Base-by-base conservation (phyloP, 1,139 yeast genomes). In the Hemisphaericaspora lyxosophila region DNA sequence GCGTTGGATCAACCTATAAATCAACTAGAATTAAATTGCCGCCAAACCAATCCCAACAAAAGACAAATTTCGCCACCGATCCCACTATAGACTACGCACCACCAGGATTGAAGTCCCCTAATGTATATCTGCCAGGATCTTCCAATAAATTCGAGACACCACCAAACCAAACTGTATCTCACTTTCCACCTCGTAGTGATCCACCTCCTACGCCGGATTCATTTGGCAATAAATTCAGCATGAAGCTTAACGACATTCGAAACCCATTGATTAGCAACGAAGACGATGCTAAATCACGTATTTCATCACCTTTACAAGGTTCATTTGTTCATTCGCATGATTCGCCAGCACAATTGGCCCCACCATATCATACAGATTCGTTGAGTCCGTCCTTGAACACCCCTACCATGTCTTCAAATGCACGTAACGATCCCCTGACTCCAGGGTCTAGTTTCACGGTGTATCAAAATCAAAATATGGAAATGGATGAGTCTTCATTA, bases 401-500 rank as follows among this genome's bases (percentile, higher is more conserved):
- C 26, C 45, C 44, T 23, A 33, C 33, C 12, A 24, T 36, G 13
- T 34, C 46, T 28, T 18, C 38, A 3, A 29, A 20, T 23, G 34
- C 41, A 14, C 14, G 40, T 11, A 36, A 38, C 24, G 14, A 25
- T 25, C 48, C 48, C 3, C 52, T 38, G 41, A 53, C 49, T 31
- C 50, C 50, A 4, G 50, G 49, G 4, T 46, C 50, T 3, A 45
- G 48, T 31, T 64, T 60, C 47, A 57, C 55, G 25, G 61, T 62
- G 3, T 41, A 60, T 15, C 52, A 51, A 4, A 50, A 62, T 1
- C 58, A 60, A 2, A 54, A 53, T 31, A 41, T 47, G 8, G 67
- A 63, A 11, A 39, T 44, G 43, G 67, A 61, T 17, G 63, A 62
- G 29, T 41, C 53, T n/a, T 34, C 44, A 7, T 59, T 83, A 26